Percentiles rank a stretch among this genome's conserved stretches.
Conservation (phyloP, 2,329 filamentous ascomycete species). For the Tolypocladium nubicola region DNA sequence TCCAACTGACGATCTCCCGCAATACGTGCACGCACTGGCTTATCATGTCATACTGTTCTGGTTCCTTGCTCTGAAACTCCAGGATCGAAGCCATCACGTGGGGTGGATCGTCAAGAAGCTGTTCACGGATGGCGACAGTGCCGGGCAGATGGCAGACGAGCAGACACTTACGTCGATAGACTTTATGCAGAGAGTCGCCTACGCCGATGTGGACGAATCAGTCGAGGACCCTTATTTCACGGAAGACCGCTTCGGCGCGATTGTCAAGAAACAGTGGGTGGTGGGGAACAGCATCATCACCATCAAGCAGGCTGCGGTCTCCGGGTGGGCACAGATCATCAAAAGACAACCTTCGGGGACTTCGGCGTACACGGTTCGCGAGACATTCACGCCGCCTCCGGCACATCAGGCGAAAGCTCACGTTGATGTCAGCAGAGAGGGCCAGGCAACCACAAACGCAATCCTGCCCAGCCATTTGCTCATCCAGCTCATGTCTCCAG, state of each 20-base stretch:
- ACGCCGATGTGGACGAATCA: conserved; percentile 75
- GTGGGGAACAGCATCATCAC: conserved; percentile 66
- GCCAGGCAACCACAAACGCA: conserved; percentile 43
- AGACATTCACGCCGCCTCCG: conserved; percentile 48
- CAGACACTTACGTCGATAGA: conserved; percentile 90
- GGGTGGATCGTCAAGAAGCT: conserved; percentile 85
- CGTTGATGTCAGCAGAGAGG: conserved; percentile 37
- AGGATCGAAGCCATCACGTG: conserved; percentile 74
- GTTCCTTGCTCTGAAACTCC: conserved; percentile 83
- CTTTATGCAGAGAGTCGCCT: conserved; percentile 84
- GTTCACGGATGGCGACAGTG: conserved; percentile 66
- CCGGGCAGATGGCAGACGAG: conserved; percentile 65
- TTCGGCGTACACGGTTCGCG: conserved; percentile 47
- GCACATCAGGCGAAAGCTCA: conserved; percentile 41
- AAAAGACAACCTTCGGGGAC: conserved; percentile 62
- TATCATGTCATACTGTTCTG: conserved; percentile 96
- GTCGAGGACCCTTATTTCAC: conserved; percentile 56
- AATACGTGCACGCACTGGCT: conserved; percentile 87
- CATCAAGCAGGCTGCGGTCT: conserved; percentile 56
- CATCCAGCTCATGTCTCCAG: conserved; percentile 56
- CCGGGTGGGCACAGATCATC: conserved; percentile 60
- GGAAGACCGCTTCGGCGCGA: conserved; percentile 51
- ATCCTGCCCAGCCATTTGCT: conserved; percentile 66
- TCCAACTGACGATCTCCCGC: conserved; percentile 63
- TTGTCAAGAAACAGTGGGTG: conserved; percentile 59